Evolutionary conservation across 169 alveolate genomes (phyloP).

Genomic region (Cryptosporidium xiaoi): DNA sequence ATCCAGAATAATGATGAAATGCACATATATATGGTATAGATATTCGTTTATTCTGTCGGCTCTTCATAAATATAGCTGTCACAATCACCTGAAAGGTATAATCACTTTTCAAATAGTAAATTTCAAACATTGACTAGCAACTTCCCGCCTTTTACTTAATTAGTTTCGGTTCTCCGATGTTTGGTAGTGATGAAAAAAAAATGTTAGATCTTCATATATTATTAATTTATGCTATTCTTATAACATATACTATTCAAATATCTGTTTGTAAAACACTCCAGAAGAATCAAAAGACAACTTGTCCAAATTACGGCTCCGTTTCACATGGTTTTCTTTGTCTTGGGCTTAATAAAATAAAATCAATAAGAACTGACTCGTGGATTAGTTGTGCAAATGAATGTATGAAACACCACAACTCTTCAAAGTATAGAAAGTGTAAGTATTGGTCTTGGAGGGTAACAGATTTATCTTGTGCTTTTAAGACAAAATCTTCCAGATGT

Average conservation of each 20-base stretch:
- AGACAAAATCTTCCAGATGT: conserved; percentile 18
- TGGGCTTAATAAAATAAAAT: conserved; percentile 49
- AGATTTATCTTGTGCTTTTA: conserved; percentile 36
- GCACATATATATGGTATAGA: no score
- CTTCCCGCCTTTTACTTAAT: no score
- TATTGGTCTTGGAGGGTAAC: conserved; percentile 74
- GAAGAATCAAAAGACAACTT: background rate
- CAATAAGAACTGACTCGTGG: conserved; percentile 56
- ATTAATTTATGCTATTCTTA: no score
- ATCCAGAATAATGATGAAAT: no score
- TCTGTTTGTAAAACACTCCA: no score
- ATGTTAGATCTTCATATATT: no score
- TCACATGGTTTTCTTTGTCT: conserved; percentile 58
- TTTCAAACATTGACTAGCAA: background rate
- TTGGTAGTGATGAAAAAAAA: no score
- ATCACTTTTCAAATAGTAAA: conserved; percentile 11
- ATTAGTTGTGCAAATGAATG: conserved; percentile 71
- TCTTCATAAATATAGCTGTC: no score
- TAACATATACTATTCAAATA: no score
- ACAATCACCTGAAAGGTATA: conserved; percentile 1
- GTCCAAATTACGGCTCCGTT: conserved; percentile 66
- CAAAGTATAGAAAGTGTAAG: conserved; percentile 42
- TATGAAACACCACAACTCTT: conserved; percentile 4
- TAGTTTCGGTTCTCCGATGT: no score
- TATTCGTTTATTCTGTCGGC: no score